Evolutionary conservation across 2,329 filamentous ascomycete species (phyloP).

Genomic region (Neofusicoccum ribis): DNA sequence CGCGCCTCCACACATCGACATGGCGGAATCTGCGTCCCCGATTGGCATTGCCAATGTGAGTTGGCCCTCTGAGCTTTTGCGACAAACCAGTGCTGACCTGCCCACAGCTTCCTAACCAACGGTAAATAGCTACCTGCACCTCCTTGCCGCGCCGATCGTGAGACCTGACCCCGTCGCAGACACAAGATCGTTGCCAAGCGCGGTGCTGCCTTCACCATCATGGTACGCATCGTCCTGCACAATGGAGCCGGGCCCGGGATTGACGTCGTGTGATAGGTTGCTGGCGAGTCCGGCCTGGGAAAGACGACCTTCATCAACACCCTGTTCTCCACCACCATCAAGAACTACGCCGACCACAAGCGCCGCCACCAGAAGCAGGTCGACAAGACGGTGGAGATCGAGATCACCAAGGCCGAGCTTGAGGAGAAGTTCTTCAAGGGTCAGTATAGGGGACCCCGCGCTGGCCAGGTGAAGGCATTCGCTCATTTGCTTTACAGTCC

Average conservation of each 20-base stretch:
- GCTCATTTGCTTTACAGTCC: constrained; percentile 61
- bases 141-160: constrained; percentile 6
- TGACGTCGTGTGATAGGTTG: constrained; percentile 64
- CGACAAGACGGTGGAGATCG: constrained; percentile 99
- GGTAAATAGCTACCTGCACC: constrained; percentile 45
- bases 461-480: not conserved
- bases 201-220: constrained; percentile 98
- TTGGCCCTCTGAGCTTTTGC: constrained; percentile 27
- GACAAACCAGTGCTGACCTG: constrained; percentile 34
- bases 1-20: constrained; percentile 35
- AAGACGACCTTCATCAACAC: constrained; percentile 99
- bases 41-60: constrained; percentile 75
- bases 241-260: not conserved
- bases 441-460: constrained; percentile 40
- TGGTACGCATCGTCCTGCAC: constrained; percentile 61
- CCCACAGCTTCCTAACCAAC: constrained; percentile 66
- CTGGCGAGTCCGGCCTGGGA: constrained; percentile 95
- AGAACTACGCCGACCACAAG: constrained; percentile 99
- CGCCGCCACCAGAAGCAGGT: constrained; percentile 98
- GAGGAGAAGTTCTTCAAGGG: constrained; percentile 99
- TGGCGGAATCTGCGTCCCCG: constrained; percentile 66
- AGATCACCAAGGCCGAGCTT: constrained; percentile 99
- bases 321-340: constrained; percentile 99
- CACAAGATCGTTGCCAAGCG: constrained; percentile 77
- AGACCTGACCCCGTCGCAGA: constrained; percentile 45